These are phyloP conservation scores for Colletotrichum lindemuthianum DNA, from an alignment of 2,329 filamentous ascomycete genomes.

Conservation along the genomic window DNA sequence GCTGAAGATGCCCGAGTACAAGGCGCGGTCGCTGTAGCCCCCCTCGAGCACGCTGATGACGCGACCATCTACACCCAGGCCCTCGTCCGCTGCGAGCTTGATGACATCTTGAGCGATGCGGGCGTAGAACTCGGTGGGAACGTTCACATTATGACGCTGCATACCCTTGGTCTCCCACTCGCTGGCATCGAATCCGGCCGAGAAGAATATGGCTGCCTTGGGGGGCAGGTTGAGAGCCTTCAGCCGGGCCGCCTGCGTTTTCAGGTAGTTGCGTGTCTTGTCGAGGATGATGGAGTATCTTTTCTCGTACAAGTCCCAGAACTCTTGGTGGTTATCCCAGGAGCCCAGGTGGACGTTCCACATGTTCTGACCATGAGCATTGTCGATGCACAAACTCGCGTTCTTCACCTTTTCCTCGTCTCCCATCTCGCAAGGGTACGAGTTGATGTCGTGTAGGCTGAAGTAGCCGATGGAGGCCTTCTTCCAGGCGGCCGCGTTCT, in stretches of 20 bases:
- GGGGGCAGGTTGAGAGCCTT: slow-evolving; percentile 68
- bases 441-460: slow-evolving; percentile 97
- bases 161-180: slow-evolving; percentile 93
- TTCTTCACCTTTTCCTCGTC: slow-evolving; percentile 93
- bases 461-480: slow-evolving; percentile 94
- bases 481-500: slow-evolving; percentile 80
- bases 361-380: slow-evolving; percentile 90
- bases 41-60: slow-evolving; percentile 95
- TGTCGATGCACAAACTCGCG: slow-evolving; percentile 93
- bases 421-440: slow-evolving; percentile 94
- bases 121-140: slow-evolving; percentile 96
- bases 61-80: slow-evolving; percentile 80
- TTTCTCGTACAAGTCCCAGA: slow-evolving; percentile 87
- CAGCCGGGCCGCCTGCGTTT: slow-evolving; percentile 74
- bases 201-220: slow-evolving; percentile 91
- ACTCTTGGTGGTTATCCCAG: slow-evolving; percentile 85
- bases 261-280: slow-evolving; percentile 83
- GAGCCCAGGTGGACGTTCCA: slow-evolving; percentile 96
- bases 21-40: slow-evolving; percentile 91
- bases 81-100: slow-evolving; percentile 82
- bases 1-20: slow-evolving; percentile 88
- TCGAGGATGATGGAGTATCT: slow-evolving; percentile 82
- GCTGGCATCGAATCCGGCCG: slow-evolving; percentile 95
- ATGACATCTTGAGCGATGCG: slow-evolving; percentile 88
- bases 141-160: slow-evolving; percentile 95